These are phyloP conservation scores for Umbelopsis ramanniana DNA, from an alignment of 192 early-diverging fungal species.

Conservation along the genomic window DNA sequence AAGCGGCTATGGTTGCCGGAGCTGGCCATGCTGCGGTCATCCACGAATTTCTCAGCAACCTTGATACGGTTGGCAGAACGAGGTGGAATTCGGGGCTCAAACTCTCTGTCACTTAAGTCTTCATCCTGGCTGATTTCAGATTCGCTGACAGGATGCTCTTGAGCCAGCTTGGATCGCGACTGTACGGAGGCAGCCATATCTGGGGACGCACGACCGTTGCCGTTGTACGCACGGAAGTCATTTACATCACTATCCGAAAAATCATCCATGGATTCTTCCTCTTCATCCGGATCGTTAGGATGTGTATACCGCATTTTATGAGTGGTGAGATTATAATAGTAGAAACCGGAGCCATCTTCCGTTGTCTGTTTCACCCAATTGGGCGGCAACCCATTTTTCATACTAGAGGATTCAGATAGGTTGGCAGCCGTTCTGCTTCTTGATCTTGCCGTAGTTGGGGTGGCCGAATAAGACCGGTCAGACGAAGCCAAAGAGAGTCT, in stretches of 20 bases:
- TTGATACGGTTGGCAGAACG: constrained; percentile 20
- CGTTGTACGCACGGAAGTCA: background rate
- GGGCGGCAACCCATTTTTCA: constrained; percentile 19
- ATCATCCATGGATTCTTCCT: constrained; percentile 14
- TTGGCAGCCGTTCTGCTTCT: background rate
- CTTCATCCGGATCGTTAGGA: constrained; percentile 27
- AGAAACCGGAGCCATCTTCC: constrained; percentile 49
- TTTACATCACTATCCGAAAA: background rate
- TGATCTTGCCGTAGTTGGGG: constrained; percentile 8
- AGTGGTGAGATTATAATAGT: constrained; percentile 47
- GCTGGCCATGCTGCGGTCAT: constrained; percentile 12
- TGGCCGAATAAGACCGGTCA: constrained; percentile 10
- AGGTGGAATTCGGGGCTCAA: constrained; percentile 10
- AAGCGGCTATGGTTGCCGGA: constrained; percentile 8
- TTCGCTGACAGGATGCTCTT: constrained; percentile 4
- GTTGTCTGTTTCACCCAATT: constrained; percentile 41
- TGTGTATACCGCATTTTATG: constrained; percentile 51
- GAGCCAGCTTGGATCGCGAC: background rate
- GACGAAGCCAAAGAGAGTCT: constrained; percentile 12
- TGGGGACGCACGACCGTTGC: background rate
- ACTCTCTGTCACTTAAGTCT: constrained; percentile 14
- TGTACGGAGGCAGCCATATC: background rate
- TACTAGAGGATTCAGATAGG: background rate
- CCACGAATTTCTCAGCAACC: constrained; percentile 8
- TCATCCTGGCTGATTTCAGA: constrained; percentile 19